phyloP scores from a whole-genome alignment of 2,329 filamentous ascomycete genomes.

The Aaosphaeria arxii region DNA sequence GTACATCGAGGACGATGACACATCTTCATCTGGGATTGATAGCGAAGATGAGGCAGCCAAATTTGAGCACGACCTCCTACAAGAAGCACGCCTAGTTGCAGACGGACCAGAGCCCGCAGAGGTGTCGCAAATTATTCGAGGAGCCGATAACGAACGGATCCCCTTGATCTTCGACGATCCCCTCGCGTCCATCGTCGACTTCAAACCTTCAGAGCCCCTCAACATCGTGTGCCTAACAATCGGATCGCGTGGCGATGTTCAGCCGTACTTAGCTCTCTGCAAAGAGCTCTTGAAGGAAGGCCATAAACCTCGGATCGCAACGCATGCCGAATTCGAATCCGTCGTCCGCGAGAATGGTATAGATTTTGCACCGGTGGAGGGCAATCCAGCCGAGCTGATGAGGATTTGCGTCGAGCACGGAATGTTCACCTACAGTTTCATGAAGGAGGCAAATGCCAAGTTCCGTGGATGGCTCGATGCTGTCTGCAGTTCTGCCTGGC shows the following conservation, averaged over 20 bases:
- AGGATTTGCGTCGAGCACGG: conserved; percentile 93
- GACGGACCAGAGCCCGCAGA: conserved; percentile 12
- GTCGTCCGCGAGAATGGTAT: conserved; percentile 95
- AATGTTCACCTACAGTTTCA: conserved; percentile 91
- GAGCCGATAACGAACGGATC: conserved; percentile 54
- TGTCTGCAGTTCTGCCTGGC: conserved; percentile 76
- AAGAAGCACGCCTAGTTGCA: conserved; percentile 62
- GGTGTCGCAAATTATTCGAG: conserved; percentile 26
- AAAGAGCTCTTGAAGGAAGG: conserved; percentile 87
- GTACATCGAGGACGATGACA: conserved; percentile 66
- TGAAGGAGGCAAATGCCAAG: conserved; percentile 69
- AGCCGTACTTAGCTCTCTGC: conserved; percentile 95
- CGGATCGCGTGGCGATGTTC: conserved; percentile 91
- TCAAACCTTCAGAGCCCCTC: conserved; percentile 78
- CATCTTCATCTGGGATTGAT: conserved; percentile 65
- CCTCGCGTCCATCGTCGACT: conserved; percentile 81
- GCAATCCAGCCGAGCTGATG: conserved; percentile 93
- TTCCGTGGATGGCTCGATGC: conserved; percentile 96
- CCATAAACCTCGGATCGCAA: conserved; percentile 83
- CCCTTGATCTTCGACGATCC: conserved; percentile 88
- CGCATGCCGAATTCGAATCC: conserved; percentile 81
- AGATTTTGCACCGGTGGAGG: conserved; percentile 82
- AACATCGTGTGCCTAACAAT: conserved; percentile 93
- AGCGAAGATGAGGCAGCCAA: conserved; percentile 71
- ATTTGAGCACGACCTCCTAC: conserved; percentile 76